Conservation (phyloP, 495 filamentous ascomycete species). For the Neurospora sp. region DNA sequence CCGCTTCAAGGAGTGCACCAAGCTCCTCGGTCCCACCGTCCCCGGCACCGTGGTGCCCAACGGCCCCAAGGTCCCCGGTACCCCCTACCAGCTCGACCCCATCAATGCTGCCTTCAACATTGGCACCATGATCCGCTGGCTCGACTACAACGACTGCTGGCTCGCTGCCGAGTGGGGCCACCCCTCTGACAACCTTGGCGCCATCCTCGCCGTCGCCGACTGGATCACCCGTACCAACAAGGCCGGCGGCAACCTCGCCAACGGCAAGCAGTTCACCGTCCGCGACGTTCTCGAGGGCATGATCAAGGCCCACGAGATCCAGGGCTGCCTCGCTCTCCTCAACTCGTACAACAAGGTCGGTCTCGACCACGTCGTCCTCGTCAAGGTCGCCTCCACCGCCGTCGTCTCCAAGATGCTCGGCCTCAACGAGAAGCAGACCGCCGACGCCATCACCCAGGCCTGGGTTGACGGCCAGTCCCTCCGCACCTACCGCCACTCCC, state of each 20-base stretch:
- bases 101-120: slow-evolving; percentile 98
- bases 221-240: slow-evolving; percentile 96
- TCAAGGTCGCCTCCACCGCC: slow-evolving; percentile 93
- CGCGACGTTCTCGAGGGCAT: slow-evolving; percentile 91
- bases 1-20: slow-evolving; percentile 90
- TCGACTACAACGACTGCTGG: slow-evolving; percentile 99
- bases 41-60: slow-evolving; percentile 87
- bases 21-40: slow-evolving; percentile 90
- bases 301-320: slow-evolving; percentile 99
- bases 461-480: slow-evolving; percentile 95
- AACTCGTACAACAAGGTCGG: slow-evolving; percentile 99
- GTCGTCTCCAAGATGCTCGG: slow-evolving; percentile 93
- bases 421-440: slow-evolving; percentile 78
- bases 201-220: slow-evolving; percentile 91
- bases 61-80: slow-evolving; percentile 85
- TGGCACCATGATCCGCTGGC: slow-evolving; percentile 94
- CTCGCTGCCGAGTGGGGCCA: slow-evolving; percentile 98
- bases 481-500: slow-evolving; percentile 91
- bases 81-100: slow-evolving; percentile 87
- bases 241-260: slow-evolving; percentile 74
- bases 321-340: slow-evolving; percentile 90
- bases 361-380: slow-evolving; percentile 91
- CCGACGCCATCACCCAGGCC: slow-evolving; percentile 90
- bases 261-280: slow-evolving; percentile 76
- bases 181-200: slow-evolving; percentile 92